Evolutionary conservation across 164 flowering plant species (phyloP).

Genomic region (Macadamia integrifolia): DNA sequence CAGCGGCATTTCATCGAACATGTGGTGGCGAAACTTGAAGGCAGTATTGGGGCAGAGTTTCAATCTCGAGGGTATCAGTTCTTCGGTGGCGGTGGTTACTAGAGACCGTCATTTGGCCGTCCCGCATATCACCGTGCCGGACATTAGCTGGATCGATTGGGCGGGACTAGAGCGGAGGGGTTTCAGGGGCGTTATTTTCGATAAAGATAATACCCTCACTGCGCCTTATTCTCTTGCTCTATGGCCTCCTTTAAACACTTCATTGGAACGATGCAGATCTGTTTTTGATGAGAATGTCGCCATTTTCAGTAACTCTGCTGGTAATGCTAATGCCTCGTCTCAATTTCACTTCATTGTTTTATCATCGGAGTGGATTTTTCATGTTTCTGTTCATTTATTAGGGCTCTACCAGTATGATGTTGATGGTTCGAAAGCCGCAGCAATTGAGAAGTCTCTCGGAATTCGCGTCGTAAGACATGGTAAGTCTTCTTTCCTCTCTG

Average conservation of each 20-base stretch:
- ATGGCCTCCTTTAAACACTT: conserved; percentile 46
- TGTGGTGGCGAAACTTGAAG: conserved; percentile 30
- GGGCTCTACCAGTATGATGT: conserved; percentile 69
- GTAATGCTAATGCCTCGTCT: not conserved
- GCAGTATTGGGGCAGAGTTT: conserved; percentile 69
- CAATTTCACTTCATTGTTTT: not conserved
- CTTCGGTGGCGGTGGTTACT: conserved; percentile 36
- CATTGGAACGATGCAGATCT: conserved; percentile 59
- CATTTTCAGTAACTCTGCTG: conserved; percentile 83
- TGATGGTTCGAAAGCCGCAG: conserved; percentile 64
- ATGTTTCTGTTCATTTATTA: conserved; percentile 12
- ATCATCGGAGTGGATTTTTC: not conserved
- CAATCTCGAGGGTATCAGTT: conserved; percentile 57
- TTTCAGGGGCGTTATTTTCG: conserved; percentile 80
- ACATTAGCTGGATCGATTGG: conserved; percentile 80
- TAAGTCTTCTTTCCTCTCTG: conserved; percentile 18
- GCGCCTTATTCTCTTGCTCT: conserved; percentile 60
- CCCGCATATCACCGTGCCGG: conserved; percentile 68
- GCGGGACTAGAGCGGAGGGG: conserved; percentile 49
- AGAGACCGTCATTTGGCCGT: conserved; percentile 52
- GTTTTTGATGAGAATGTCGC: conserved; percentile 65
- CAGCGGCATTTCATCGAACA: conserved; percentile 10
- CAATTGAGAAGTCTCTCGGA: conserved; percentile 57
- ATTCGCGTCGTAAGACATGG: conserved; percentile 75
- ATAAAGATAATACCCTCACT: conserved; percentile 83